Conservation (phyloP, 306 rosid genomes). For the Cicer chorassanicum region DNA sequence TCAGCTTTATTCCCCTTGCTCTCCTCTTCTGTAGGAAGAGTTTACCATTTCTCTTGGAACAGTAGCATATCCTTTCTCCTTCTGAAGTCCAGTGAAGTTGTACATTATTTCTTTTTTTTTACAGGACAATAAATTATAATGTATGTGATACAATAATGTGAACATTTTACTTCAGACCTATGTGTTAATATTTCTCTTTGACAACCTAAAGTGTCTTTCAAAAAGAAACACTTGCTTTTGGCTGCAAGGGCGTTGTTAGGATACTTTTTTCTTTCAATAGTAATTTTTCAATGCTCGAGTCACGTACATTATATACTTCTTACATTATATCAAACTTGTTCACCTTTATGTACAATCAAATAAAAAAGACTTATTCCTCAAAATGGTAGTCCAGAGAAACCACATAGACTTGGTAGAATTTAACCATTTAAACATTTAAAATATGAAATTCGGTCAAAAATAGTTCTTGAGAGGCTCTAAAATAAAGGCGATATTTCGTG, state of each 20-base stretch:
- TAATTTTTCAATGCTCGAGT: neutral
- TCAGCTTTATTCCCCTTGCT: neutral
- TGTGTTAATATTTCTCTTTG: neutral
- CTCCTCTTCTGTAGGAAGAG: conserved; percentile 37
- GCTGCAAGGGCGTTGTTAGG: conserved; percentile 2
- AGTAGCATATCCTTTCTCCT: conserved; percentile 1
- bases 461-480: too few species aligned
- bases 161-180: neutral
- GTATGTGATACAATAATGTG: conserved; percentile 29
- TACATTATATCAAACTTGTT: neutral
- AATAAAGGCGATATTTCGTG: too few species aligned
- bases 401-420: too few species aligned
- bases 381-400: too few species aligned
- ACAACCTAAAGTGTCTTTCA: neutral
- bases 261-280: neutral
- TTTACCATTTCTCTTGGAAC: conserved; percentile 25
- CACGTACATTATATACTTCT: neutral
- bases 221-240: neutral
- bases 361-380: too few species aligned
- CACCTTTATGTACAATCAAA: too few species aligned
- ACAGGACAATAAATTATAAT: neutral
- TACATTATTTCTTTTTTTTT: conserved; percentile 4
- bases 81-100: conserved; percentile 35
- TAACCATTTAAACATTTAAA: too few species aligned
- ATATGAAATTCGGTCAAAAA: too few species aligned